phyloP scores from a whole-genome alignment of 805 yeast species.

The Hanseniaspora occidentalis region DNA sequence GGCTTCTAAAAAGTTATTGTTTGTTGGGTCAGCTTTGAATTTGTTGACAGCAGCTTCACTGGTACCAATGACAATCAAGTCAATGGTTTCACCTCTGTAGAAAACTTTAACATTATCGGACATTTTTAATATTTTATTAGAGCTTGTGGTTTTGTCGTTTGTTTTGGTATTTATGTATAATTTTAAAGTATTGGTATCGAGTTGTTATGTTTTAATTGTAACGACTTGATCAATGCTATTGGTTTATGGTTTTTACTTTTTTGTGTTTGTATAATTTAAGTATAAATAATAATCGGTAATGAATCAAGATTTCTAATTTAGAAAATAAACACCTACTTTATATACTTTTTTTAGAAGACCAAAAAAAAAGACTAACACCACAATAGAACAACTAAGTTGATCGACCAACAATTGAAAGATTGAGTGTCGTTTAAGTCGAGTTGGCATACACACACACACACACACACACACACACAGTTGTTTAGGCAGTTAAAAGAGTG shows the following conservation, averaged over 20 bases:
- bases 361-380: neutral
- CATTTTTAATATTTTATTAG: slow-evolving; percentile 10
- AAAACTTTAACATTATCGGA: slow-evolving; percentile 36
- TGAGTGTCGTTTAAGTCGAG: too few relatives aligned
- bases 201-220: neutral
- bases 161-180: neutral
- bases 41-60: slow-evolving; percentile 35
- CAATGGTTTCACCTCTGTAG: slow-evolving; percentile 52
- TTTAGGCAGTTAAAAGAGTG: too few relatives aligned
- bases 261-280: neutral
- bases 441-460: too few relatives aligned
- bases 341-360: neutral
- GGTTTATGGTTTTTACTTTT: neutral
- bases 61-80: slow-evolving; percentile 55
- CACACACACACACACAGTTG: too few relatives aligned
- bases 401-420: too few relatives aligned
- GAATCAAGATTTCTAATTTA: neutral
- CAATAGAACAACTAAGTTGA: too few relatives aligned
- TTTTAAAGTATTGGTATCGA: neutral
- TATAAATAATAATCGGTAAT: neutral
- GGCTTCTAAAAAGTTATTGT: slow-evolving; percentile 45
- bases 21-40: slow-evolving; percentile 36
- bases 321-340: neutral
- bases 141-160: neutral
- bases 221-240: neutral